Base-by-base conservation (phyloP, 805 yeast genomes). In the Saccharomycopsis oosterbeekiorum region DNA sequence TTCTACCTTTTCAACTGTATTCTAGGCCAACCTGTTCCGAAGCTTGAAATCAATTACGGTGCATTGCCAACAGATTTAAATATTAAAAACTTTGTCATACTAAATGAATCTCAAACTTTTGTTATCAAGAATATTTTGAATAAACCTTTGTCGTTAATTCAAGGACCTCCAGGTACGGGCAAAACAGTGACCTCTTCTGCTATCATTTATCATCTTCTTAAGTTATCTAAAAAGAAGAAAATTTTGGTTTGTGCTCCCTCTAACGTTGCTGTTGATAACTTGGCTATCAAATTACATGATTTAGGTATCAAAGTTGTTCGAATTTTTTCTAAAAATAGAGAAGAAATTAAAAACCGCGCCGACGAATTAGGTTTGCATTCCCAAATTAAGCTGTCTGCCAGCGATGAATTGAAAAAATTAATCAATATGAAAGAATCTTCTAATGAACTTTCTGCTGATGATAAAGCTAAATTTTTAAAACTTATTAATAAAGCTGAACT, bases 151-250 rank as follows among this genome's bases (percentile, higher is more conserved):
- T 82, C 94, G 5, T 77, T 90, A 66, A 89, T 90, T 64, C 97
- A 92, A 55, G 97, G 97, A 17, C 97, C 97, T 10, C 97, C 97
- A 2, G 96, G 96, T 65, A 92, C 97, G 0, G 97, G 97, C 70
- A 92, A 92, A 70, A 92, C 97, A 0, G 96, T 89, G 15, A 91
- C 97, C 0, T 89, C 97, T 0, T 93, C 97, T 1, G 85, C 96
- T 0, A 88, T 92, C 62, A 82, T 91, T 37, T 86, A 88, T 67
- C 96, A 89, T 68, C 74, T 90, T 59, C 78, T 84, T 2, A 81
- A 83, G 62, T 69, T 84, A 63, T 82, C 81, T 67, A 81, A 81
- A 60, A 84, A 82, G 56, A 81, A 82, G 64, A 47, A 47, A 24
- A 83, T 91, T 9, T 77, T 92, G 50, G 97, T 91, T 2, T 89